Evolutionary conservation across 2,329 filamentous ascomycete species (phyloP).

Genomic region (Aspergillus fructus): DNA sequence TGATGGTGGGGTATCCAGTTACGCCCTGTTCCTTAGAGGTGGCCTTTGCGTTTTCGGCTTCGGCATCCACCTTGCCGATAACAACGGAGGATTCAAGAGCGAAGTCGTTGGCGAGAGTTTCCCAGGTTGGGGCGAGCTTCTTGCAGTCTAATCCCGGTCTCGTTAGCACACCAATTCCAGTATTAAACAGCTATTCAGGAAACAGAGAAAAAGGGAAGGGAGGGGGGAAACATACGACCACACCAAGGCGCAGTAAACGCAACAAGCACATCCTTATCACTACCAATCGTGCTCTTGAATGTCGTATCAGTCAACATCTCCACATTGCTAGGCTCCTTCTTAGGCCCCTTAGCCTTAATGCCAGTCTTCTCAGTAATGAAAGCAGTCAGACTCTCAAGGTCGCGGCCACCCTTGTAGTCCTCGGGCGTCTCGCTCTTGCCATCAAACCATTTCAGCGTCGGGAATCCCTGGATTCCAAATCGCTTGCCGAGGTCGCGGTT

Average conservation of each 20-base stretch:
- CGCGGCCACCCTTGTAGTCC: constrained; percentile 84
- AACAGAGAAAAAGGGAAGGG: constrained; percentile 8
- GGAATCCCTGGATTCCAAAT: constrained; percentile 91
- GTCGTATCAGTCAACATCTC: constrained; percentile 75
- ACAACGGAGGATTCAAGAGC: constrained; percentile 73
- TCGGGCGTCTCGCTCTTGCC: constrained; percentile 82
- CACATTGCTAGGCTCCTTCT: constrained; percentile 68
- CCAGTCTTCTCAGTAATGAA: constrained; percentile 89
- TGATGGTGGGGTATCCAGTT: constrained; percentile 91
- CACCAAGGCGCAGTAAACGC: constrained; percentile 99
- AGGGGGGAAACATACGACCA: constrained; percentile 70
- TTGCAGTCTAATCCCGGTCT: constrained; percentile 78
- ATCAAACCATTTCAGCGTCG: constrained; percentile 96
- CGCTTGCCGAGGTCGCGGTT: constrained; percentile 80
- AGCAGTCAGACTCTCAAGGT: constrained; percentile 76
- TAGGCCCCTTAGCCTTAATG: constrained; percentile 67
- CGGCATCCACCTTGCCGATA: constrained; percentile 93
- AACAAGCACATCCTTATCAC: constrained; percentile 86
- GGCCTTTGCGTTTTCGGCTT: constrained; percentile 79
- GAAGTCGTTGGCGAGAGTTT: constrained; percentile 80
- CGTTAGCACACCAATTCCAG: neutral
- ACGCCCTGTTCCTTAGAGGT: constrained; percentile 75
- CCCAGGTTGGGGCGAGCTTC: constrained; percentile 84
- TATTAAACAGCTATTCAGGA: no score
- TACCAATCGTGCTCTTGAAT: constrained; percentile 75